Base-by-base conservation (phyloP, 2,329 filamentous ascomycete genomes). In the Trichoderma aggressivum region DNA sequence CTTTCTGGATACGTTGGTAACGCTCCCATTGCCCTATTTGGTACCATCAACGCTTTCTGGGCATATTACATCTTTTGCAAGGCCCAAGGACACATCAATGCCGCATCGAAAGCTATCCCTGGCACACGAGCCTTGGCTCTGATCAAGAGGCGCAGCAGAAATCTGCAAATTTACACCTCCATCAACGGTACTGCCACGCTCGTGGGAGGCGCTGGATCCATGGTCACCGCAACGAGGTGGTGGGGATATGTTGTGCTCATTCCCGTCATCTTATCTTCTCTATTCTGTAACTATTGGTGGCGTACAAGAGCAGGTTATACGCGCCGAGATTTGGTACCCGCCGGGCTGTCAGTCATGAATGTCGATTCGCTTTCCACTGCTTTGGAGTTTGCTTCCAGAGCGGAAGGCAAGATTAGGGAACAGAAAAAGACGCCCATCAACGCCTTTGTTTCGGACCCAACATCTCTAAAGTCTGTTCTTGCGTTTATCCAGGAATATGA, bases 1-100 rank as follows among this genome's bases (percentile, higher is more conserved):
- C 76, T 88, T 0, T 87, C 86, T 0, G 87, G 87, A 1, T 88
- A 87, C 71, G 79, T 89, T 21, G 87, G 87, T 3, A 88, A 89
- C 71, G 79, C 82, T 0, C 82, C 85, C 1, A 82, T 85, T 2
- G 85, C 85, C 0, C 28, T 84, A 0, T 88, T 84, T 60, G 86
- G 85, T 2, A 65, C 87, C 0, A 68, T 83, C 55, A 88, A 87
- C 74, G 81, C 82, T 0, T 64, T 77, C 6, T 88, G 86, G 86
- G 85, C 84, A 0, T 74, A 73, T 0, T 84, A 81, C 71, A 76
- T 88, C 1, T 82, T 81, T 34, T 61, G 66, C 1, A 81, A 83
- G 16, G 84, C 84, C 36, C 78, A 78, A 14, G 73, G 74, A 0
- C 85, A 87, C 28, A 75, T 79, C 10, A 21, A 28, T 0, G 79